Evolutionary conservation across 805 yeast species (phyloP).

Genomic region (Torulaspora microellipsoides): DNA sequence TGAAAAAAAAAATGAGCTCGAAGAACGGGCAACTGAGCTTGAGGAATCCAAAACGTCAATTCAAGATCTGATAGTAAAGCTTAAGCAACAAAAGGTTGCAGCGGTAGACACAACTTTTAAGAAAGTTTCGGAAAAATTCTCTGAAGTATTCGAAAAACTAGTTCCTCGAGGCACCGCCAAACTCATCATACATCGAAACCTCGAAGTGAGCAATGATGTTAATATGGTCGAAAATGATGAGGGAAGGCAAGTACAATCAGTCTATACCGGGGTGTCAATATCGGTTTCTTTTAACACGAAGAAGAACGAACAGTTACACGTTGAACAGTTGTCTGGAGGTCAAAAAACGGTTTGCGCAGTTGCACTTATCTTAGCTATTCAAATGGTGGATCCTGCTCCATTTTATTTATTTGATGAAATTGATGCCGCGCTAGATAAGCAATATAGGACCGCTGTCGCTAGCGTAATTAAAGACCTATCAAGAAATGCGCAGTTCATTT

Average conservation of each 20-base stretch:
- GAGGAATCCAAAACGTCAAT: constrained; percentile 68
- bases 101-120: constrained; percentile 78
- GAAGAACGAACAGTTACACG: constrained; percentile 76
- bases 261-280: constrained; percentile 77
- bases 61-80: constrained; percentile 59
- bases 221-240: constrained; percentile 22
- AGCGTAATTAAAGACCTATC: constrained; percentile 63
- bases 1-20: constrained; percentile 64
- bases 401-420: constrained; percentile 94
- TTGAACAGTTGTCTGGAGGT: constrained; percentile 94
- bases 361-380: constrained; percentile 89
- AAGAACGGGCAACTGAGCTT: constrained; percentile 61
- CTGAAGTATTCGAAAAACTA: constrained; percentile 67
- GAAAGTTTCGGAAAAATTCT: constrained; percentile 68
- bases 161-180: constrained; percentile 82
- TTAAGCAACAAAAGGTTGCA: constrained; percentile 73
- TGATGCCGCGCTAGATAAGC: constrained; percentile 92
- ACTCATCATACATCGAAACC: constrained; percentile 54
- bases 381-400: constrained; percentile 94
- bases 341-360: constrained; percentile 96
- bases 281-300: constrained; percentile 86
- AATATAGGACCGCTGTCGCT: constrained; percentile 86
- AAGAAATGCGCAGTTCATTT: constrained; percentile 76
- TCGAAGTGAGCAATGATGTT: constrained; percentile 20
- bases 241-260: constrained; percentile 23